phyloP scores from a whole-genome alignment of 192 early-diverging fungal species.

The Coemansia sp. region DNA sequence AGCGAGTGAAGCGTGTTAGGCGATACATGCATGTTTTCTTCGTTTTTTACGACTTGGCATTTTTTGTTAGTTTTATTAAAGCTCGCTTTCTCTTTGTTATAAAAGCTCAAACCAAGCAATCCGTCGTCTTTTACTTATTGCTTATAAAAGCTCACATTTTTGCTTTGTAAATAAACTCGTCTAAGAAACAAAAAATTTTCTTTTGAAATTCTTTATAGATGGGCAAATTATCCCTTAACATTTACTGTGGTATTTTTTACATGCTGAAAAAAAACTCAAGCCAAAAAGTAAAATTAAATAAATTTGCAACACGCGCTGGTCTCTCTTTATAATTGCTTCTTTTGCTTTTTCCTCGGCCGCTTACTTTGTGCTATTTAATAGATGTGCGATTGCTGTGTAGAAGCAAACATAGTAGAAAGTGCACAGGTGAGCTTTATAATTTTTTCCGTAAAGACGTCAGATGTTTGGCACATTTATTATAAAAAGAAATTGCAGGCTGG shows the following conservation, averaged over 20 bases:
- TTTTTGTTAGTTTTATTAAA: not conserved
- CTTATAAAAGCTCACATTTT: not conserved
- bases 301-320: too few species aligned
- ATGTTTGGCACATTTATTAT: too few species aligned
- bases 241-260: not conserved
- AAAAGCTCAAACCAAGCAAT: not conserved
- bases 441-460: too few species aligned
- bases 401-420: too few species aligned
- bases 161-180: not conserved
- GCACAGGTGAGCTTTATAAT: too few species aligned
- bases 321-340: too few species aligned
- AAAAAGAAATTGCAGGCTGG: too few species aligned
- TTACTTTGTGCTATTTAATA: too few species aligned
- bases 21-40: not conserved
- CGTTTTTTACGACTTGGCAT: not conserved
- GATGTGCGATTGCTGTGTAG: too few species aligned
- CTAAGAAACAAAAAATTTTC: not conserved
- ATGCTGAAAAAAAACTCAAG: too few species aligned
- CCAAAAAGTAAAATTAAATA: not conserved
- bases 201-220: not conserved
- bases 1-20: not conserved
- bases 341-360: too few species aligned
- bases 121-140: not conserved
- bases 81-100: not conserved
- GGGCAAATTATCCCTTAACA: too few species aligned